Evolutionary conservation across 2,329 filamentous ascomycete species (phyloP).

Genomic region (Paraphaeosphaeria sporulosa): DNA sequence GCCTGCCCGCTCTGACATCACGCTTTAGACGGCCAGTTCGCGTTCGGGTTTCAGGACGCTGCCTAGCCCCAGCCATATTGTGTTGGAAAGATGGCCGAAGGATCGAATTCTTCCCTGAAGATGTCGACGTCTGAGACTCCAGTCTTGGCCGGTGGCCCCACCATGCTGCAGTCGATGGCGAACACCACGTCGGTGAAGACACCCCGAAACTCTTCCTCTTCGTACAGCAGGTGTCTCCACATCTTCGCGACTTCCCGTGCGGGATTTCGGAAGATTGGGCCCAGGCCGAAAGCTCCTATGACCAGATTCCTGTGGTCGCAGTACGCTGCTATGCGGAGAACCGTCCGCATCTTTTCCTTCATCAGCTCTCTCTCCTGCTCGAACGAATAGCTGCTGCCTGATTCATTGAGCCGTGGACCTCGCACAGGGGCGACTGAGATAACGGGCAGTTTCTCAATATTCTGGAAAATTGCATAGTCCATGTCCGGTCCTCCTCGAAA

Average conservation of each 20-base stretch:
- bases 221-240: slow-evolving; percentile 54
- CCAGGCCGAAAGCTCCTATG: slow-evolving; percentile 54
- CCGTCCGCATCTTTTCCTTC: slow-evolving; percentile 74
- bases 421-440: slow-evolving; percentile 76
- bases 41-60: slow-evolving; percentile 8
- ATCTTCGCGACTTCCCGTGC: slow-evolving; percentile 52
- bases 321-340: slow-evolving; percentile 70
- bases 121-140: slow-evolving; percentile 48
- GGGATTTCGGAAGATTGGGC: slow-evolving; percentile 56
- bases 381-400: slow-evolving; percentile 75
- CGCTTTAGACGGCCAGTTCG: slow-evolving; percentile 9
- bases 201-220: slow-evolving; percentile 54
- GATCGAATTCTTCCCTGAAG: slow-evolving; percentile 51
- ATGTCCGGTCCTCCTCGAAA: slow-evolving; percentile 71
- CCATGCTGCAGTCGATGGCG: slow-evolving; percentile 51
- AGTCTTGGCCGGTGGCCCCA: slow-evolving; percentile 40
- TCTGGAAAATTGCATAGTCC: slow-evolving; percentile 46
- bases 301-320: slow-evolving; percentile 51
- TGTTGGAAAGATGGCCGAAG: slow-evolving; percentile 49
- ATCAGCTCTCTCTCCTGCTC: slow-evolving; percentile 74
- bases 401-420: slow-evolving; percentile 75
- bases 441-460: slow-evolving; percentile 69
- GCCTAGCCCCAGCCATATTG: slow-evolving; percentile 29
- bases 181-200: slow-evolving; percentile 56
- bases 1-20: slow-evolving; percentile 27